Base-by-base conservation (phyloP, 2,329 filamentous ascomycete genomes). In the Colletotrichum gigasporum region DNA sequence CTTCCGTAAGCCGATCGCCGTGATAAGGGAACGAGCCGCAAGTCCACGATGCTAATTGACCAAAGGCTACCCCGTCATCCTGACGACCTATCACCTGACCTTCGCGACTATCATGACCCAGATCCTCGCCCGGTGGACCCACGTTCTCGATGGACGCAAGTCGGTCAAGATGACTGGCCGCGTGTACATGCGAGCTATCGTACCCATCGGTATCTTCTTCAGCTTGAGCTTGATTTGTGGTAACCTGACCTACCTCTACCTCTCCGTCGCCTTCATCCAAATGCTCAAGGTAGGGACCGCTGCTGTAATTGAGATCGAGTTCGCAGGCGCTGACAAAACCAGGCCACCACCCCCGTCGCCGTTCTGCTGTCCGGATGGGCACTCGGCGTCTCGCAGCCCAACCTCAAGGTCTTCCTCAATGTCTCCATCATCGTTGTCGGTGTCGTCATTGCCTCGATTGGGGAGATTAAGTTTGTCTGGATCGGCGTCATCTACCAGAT, bases 71-170 rank as follows among this genome's bases (percentile, higher is more conserved):
- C 88, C 90, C 57, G 91, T 94, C 73, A 89, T 97, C 74, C 87
- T 99, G 68, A 97, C 94, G 73, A 96, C 95, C 85, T 99, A 95
- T 90, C 96, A 99, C 83, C 83, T 98, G 80, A 83, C 89, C 26
- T 98, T 98, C 75, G 94, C 96, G 68, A 97, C 94, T 34, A 76
- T 97, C 75, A 95, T 97, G 86, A 99, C 96, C 69, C 96, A 98
- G 80, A 75, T 97, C 71, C 88, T 99, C 77, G 94, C 96, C 52
- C 91, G 93, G 73, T 96, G 93, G 75, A 98, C 95, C 41, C 91
- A 85, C 37, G 83, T 97, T 56, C 91, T 99, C 68, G 96, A 99
- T 82, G 94, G 94, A 71, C 90, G 96, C 73, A 97, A 97, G 83
- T 92, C 91, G 42, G 94, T 98, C 65, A 97, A 97, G 83, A 98